Evolutionary conservation across 441 rosid genomes (phyloP), one percentile per base, ranked within the genome.

Genomic region (Rhodomyrtus psidioides): DNA sequence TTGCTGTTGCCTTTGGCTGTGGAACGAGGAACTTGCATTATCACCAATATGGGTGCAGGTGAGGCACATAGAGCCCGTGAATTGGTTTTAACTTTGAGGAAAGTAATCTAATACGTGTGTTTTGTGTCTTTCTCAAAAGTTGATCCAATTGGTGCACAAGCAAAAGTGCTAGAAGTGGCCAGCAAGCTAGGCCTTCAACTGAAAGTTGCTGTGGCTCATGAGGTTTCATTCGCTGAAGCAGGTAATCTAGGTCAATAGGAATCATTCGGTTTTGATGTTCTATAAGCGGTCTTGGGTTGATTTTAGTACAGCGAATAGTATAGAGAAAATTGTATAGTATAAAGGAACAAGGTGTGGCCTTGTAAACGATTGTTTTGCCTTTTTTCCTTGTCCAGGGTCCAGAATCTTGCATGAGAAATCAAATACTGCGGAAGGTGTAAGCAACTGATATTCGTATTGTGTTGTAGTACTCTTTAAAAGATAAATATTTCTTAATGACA

Each of bases 41-140:
- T 96, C 85, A 94, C 98, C 88, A 96, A 96, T 92, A 96, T 95
- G 99, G 99, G 99, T 88, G 97, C 98, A 88, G 91, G 99, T 96
- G 92, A 85, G 94, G 79, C n/a, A 7, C 49, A 34, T 21, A 56
- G 60, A 27, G 84, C 17, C 53, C 24, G 76, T 14, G 24, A 30
- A 55, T 39, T 81, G 39, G 55, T 82, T 53, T 82, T 28, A 28
- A 4, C 58, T 24, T 23, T 27, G 58, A 27, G 30, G 26, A 34
- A 28, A 42, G 21, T 56, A 44, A 65, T 86, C 49, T 7, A 44
- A 39, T 76, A 24, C 19, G 6, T 21, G 7, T 58, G 13, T 58
- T 53, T 14, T 81, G 34, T 42, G 83, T 60, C 58, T 65, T 83
- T 83, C 27, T 24, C 7, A 53, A 75, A 86, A 91, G 93, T 92